These are phyloP conservation scores for Stromatinia cepivora DNA, from an alignment of 2,329 filamentous ascomycete genomes.

Conservation along the genomic window DNA sequence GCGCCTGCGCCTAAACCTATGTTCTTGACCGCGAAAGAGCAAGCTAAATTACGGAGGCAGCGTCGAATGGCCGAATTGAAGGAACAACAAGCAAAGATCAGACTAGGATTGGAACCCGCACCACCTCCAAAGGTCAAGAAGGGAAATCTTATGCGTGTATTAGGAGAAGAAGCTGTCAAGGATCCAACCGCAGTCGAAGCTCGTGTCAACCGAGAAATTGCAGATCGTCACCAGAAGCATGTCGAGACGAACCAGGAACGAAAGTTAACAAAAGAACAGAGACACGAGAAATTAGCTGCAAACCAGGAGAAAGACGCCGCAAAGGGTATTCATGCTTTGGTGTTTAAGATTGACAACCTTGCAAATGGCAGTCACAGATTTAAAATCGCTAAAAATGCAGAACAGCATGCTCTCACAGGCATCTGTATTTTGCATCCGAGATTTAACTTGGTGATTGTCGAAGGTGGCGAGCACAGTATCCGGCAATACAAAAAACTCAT, in stretches of 20 bases:
- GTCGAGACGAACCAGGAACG: constrained; percentile 77
- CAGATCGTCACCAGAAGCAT: constrained; percentile 79
- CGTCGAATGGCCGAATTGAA: constrained; percentile 90
- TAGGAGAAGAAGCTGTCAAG: constrained; percentile 83
- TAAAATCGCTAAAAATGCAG: constrained; percentile 89
- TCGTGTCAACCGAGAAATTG: constrained; percentile 88
- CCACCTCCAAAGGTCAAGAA: constrained; percentile 96
- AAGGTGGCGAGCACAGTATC: constrained; percentile 83
- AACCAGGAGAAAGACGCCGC: constrained; percentile 88
- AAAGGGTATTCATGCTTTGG: constrained; percentile 80
- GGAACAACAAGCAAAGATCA: constrained; percentile 94
- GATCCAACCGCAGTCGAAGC: constrained; percentile 97
- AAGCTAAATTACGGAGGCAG: constrained; percentile 86
- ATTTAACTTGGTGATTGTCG: constrained; percentile 86
- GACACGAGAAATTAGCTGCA: constrained; percentile 74
- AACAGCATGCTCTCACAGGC: constrained; percentile 82
- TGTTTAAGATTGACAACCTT: constrained; percentile 88
- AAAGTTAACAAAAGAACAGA: constrained; percentile 85
- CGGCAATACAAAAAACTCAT: constrained; percentile 89
- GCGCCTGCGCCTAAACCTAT: constrained; percentile 80
- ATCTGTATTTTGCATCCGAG: constrained; percentile 90
- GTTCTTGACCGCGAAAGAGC: constrained; percentile 88
- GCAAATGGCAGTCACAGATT: constrained; percentile 91
- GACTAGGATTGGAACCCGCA: constrained; percentile 83
- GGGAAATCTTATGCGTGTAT: constrained; percentile 93